Percentiles rank a stretch among this genome's conserved stretches.
Conservation (phyloP, 371 early-diverging fungal genomes). For the Saksenaea vasiformis region DNA sequence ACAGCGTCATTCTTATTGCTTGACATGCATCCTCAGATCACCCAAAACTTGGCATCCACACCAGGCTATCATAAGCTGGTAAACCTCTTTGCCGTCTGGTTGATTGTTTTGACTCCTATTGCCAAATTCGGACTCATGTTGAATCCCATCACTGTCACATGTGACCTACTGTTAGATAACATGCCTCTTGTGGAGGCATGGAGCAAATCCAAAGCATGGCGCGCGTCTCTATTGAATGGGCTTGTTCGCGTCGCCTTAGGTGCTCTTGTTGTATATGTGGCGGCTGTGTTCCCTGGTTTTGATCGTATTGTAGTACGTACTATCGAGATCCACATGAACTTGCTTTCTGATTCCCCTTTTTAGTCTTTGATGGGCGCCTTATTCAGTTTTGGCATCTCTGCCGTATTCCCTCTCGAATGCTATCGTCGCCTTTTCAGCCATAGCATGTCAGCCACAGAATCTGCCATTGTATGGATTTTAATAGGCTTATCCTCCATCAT, state of each 20-base stretch:
- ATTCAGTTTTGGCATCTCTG: conserved; percentile 44
- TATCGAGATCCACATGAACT: background rate
- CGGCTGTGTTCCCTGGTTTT: conserved; percentile 67
- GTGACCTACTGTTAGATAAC: conserved; percentile 39
- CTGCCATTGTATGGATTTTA: conserved; percentile 20
- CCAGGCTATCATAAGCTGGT: conserved; percentile 30
- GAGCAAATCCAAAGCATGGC: conserved; percentile 22
- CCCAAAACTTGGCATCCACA: conserved; percentile 56
- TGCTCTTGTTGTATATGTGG: conserved; percentile 24
- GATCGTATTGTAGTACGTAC: conserved; percentile 59
- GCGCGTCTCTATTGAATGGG: conserved; percentile 16
- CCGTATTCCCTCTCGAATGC: conserved; percentile 46
- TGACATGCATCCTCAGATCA: conserved; percentile 40
- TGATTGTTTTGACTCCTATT: conserved; percentile 29
- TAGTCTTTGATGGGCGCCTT: conserved; percentile 39
- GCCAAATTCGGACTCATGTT: conserved; percentile 51
- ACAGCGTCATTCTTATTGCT: background rate
- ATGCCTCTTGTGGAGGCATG: conserved; percentile 19
- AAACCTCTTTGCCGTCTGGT: conserved; percentile 24
- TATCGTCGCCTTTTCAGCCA: conserved; percentile 38
- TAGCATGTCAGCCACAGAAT: conserved; percentile 15
- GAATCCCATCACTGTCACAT: conserved; percentile 54
- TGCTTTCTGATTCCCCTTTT: background rate
- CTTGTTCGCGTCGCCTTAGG: conserved; percentile 21
- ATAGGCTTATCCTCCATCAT: conserved; percentile 22